Evolutionary conservation across 495 filamentous ascomycete genomes (phyloP).

Genomic region (Neurospora sp.): DNA sequence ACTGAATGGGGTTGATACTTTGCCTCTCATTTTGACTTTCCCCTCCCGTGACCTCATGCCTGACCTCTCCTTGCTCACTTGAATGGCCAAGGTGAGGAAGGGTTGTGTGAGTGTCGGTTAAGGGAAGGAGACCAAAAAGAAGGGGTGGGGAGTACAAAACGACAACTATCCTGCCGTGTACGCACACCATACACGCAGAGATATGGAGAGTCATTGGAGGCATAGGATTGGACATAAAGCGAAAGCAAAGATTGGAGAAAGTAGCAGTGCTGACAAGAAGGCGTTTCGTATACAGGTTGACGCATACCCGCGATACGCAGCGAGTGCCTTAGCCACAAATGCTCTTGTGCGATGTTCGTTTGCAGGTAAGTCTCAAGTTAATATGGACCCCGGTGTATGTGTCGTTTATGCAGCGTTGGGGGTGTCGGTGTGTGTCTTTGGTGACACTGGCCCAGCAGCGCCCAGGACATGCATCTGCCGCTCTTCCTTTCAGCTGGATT

Average conservation of each 20-base stretch:
- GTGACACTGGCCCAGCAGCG: not conserved
- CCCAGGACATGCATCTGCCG: conserved; percentile 8
- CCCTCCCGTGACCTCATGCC: not conserved
- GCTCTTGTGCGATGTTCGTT: conserved; percentile 73
- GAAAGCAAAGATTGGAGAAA: conserved; percentile 1
- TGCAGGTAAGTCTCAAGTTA: conserved; percentile 56
- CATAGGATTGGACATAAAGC: conserved; percentile 13
- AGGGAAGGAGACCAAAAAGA: not conserved
- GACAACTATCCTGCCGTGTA: not conserved
- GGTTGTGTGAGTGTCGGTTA: not conserved
- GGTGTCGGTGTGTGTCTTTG: not conserved
- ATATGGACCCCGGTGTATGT: not conserved
- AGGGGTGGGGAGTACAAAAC: not conserved
- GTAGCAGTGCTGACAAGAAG: conserved; percentile 16
- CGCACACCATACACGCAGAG: not conserved
- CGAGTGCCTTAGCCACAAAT: conserved; percentile 81
- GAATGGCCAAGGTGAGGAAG: not conserved
- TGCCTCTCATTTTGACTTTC: not conserved
- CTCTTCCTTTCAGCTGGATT: conserved; percentile 43
- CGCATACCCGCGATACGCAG: conserved; percentile 84
- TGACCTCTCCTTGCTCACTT: not conserved
- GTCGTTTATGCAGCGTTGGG: not conserved
- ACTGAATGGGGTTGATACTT: not conserved
- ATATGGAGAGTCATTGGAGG: not conserved
- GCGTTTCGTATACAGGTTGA: conserved; percentile 47